A percentile compares a stretch with the other conserved stretches of the same genome.
phyloP scores from a whole-genome alignment of 2,329 filamentous ascomycete species.

The Colletotrichum magnum region DNA sequence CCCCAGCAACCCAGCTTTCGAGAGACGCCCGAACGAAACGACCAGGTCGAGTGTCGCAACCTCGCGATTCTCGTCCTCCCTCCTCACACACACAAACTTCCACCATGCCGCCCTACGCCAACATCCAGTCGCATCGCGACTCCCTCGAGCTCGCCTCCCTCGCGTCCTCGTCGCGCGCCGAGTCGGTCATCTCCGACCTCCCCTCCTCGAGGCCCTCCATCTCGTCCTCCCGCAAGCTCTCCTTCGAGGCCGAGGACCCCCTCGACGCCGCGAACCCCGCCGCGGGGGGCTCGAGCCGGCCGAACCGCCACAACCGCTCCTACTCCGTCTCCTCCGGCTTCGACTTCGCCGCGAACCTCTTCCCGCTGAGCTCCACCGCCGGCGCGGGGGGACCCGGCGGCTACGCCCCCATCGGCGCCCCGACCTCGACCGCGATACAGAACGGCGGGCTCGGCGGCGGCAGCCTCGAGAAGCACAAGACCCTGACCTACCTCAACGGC shows the following conservation, averaged over 20 bases:
- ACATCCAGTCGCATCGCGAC: constrained; percentile 74
- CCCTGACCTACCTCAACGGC: constrained; percentile 93
- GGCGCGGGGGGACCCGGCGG: constrained; percentile 71
- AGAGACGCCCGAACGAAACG: constrained; percentile 25
- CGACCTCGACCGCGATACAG: constrained; percentile 56
- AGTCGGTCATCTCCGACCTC: constrained; percentile 69
- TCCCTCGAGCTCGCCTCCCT: constrained; percentile 97
- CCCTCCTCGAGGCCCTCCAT: constrained; percentile 87
- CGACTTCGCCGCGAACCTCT: constrained; percentile 93
- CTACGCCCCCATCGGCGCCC: constrained; percentile 89
- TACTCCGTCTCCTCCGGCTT: constrained; percentile 95
- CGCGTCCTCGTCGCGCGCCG: constrained; percentile 82
- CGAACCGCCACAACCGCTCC: constrained; percentile 72
- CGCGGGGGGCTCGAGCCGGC: constrained; percentile 51
- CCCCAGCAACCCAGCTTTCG: constrained; percentile 6
- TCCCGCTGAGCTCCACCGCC: constrained; percentile 88
- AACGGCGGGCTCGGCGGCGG: constrained; percentile 75
- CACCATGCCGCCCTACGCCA: constrained; percentile 55
- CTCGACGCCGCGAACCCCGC: constrained; percentile 74
- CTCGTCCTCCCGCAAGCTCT: constrained; percentile 92
- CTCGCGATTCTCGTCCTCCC: constrained; percentile 28
- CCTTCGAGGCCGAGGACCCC: constrained; percentile 89
- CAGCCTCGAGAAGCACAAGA: constrained; percentile 96
- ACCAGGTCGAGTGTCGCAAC: constrained; percentile 24
- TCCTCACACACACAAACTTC: background rate